Evolutionary conservation across 495 filamentous ascomycete genomes (phyloP).

Genomic region (Aspergillus heteromorphus): DNA sequence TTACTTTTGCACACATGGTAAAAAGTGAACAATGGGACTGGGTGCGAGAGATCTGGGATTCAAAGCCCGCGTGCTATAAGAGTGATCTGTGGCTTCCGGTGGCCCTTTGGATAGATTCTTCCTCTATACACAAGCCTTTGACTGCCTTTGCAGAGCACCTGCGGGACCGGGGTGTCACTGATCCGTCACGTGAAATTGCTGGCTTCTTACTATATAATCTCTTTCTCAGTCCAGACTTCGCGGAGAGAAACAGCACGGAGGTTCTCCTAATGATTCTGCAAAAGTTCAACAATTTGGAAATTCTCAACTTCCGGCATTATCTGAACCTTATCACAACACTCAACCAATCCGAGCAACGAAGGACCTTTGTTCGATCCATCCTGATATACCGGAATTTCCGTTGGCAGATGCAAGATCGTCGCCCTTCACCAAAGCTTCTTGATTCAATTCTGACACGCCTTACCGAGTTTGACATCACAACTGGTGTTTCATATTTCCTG

Average conservation of each 20-base stretch:
- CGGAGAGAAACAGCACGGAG: constrained; percentile 22
- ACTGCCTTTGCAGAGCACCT: constrained; percentile 17
- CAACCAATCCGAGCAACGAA: constrained; percentile 17
- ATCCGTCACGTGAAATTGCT: constrained; percentile 11
- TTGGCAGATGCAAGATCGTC: constrained; percentile 18
- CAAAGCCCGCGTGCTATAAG: constrained; percentile 5
- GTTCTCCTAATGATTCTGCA: constrained; percentile 25
- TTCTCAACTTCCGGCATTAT: constrained; percentile 24
- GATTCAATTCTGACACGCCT: constrained; percentile 20
- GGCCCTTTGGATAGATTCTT: constrained; percentile 5
- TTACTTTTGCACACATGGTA: constrained; percentile 30
- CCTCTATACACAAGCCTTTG: constrained; percentile 9
- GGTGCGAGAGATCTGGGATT: constrained; percentile 15
- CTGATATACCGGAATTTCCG: constrained; percentile 40
- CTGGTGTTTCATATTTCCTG: constrained; percentile 46
- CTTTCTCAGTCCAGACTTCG: constrained; percentile 14
- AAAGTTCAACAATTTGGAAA: constrained; percentile 15
- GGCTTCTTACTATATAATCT: constrained; percentile 18
- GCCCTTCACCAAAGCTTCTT: constrained; percentile 19
- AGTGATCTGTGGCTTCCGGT: constrained; percentile 10
- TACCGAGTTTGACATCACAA: constrained; percentile 22
- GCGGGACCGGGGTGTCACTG: background rate
- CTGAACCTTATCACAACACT: constrained; percentile 24
- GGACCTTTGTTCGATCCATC: constrained; percentile 24
- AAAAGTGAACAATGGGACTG: constrained; percentile 31